These are phyloP conservation scores for Tolypocladium paradoxum DNA, from an alignment of 2,329 filamentous ascomycete genomes.

Conservation along the genomic window DNA sequence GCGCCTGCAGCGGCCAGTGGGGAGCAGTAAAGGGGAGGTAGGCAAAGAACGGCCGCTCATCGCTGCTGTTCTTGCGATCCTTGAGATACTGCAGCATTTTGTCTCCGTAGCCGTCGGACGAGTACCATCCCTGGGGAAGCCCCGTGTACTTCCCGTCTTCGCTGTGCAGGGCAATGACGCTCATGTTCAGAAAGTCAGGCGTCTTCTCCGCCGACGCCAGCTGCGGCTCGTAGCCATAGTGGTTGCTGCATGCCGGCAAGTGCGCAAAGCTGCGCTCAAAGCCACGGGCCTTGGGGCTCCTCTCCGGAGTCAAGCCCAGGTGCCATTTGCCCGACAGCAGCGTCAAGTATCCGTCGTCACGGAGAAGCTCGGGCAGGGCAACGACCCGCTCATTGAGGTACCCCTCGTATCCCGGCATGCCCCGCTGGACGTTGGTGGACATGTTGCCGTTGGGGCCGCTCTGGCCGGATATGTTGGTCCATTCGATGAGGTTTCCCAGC, in stretches of 20 bases:
- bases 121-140: slow-evolving; percentile 41
- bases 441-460: neutral
- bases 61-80: slow-evolving; percentile 31
- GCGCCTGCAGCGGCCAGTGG: slow-evolving; percentile 53
- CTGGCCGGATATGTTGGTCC: slow-evolving; percentile 22
- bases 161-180: slow-evolving; percentile 26
- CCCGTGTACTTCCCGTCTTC: slow-evolving; percentile 24
- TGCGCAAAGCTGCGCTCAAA: slow-evolving; percentile 50
- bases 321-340: slow-evolving; percentile 56
- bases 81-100: slow-evolving; percentile 40
- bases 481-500: slow-evolving; percentile 45
- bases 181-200: slow-evolving; percentile 18
- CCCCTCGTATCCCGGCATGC: slow-evolving; percentile 51
- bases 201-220: slow-evolving; percentile 6
- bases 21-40: slow-evolving; percentile 52
- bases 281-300: slow-evolving; percentile 42
- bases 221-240: slow-evolving; percentile 19
- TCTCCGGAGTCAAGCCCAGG: slow-evolving; percentile 46
- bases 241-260: slow-evolving; percentile 47
- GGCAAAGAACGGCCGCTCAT: slow-evolving; percentile 41
- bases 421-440: slow-evolving; percentile 30
- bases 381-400: slow-evolving; percentile 51
- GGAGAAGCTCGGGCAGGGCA: slow-evolving; percentile 46
- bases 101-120: slow-evolving; percentile 39
- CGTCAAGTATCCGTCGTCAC: slow-evolving; percentile 48